Evolutionary conservation across 78 protist genomes (phyloP).

Genomic region (Bigelowiella natans): DNA sequence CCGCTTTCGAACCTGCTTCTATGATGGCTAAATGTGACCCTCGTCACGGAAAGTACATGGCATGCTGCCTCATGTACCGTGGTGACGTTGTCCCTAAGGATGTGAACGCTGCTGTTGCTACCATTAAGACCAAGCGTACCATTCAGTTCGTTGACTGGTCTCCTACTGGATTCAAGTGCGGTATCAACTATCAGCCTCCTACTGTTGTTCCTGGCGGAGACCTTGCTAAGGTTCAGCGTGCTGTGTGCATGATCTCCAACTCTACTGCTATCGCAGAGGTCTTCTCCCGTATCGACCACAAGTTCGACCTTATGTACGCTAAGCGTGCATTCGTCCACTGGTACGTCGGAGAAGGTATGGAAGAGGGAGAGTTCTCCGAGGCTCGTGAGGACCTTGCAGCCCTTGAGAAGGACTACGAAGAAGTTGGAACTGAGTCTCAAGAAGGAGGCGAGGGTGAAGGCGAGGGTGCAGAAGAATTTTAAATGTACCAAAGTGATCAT

Average conservation of each 20-base stretch:
- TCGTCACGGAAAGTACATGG: constrained; percentile 97
- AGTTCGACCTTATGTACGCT: constrained; percentile 69
- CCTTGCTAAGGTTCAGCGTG: constrained; percentile 60
- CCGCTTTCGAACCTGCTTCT: constrained; percentile 91
- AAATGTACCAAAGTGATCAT: no score
- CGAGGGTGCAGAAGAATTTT: constrained; percentile 45
- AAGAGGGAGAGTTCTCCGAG: constrained; percentile 92
- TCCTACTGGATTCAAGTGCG: constrained; percentile 98
- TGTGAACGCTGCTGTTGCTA: constrained; percentile 87
- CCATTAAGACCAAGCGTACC: constrained; percentile 94
- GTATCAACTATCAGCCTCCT: constrained; percentile 78
- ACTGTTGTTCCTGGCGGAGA: constrained; percentile 65
- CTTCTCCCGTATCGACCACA: constrained; percentile 72
- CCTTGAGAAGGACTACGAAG: constrained; percentile 82
- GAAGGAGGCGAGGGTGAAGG: constrained; percentile 62
- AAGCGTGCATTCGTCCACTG: constrained; percentile 85
- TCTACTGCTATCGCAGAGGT: constrained; percentile 87
- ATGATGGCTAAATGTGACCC: constrained; percentile 98
- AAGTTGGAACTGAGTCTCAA: constrained; percentile 73
- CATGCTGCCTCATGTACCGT: constrained; percentile 96
- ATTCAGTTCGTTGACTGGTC: constrained; percentile 95
- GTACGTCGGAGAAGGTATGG: constrained; percentile 96
- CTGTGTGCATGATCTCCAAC: constrained; percentile 78
- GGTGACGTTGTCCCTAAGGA: constrained; percentile 99
- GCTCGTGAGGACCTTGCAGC: constrained; percentile 89